Base-by-base conservation (phyloP, 2,329 filamentous ascomycete genomes). In the Cladosporium sp. region DNA sequence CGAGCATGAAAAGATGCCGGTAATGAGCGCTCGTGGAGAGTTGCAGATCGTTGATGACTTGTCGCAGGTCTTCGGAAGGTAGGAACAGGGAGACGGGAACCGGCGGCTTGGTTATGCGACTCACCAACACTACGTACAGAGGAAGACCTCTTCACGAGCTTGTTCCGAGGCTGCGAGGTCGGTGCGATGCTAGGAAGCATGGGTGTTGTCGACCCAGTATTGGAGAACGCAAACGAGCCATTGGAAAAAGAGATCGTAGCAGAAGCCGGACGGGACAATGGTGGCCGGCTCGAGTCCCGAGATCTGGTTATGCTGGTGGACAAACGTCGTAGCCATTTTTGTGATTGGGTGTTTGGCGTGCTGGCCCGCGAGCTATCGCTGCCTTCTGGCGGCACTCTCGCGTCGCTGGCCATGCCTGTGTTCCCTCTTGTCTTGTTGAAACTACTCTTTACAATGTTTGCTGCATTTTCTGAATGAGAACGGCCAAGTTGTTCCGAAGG, bases 21-120 rank as follows among this genome's bases (percentile, higher is more conserved):
- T 3, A 47, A 58, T 38, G 62, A 56, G 11, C 59, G 59, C 17
- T 69, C 67, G 65, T 89, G 84, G 28, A 90, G 75, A 1, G 87
- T 90, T 36, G 84, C 85, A 47, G 87, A 88, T 66, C 89, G 82
- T 70, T 92, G 88, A 69, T 92, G 88, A 71, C 89, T 92, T 17
- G 89, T 92, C 47, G 88, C 88, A 55, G 89, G 89, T 66, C 89
- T 80, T 60, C 87, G 84, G 60, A 92, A 80, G 20, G 83, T 85
- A 2, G 85, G 82, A 61, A 88, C 76, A 65, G 85, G 83, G 61
- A 88, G 77, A 67, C 88, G 84, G 50, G 85, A 82, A 63, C 76
- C 84, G 15, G 63, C 80, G 62, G 80, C 77, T 60, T 78, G 79
- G 43, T 76, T 69, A 12, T 74, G 68, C 5, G 79, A 75, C 50